These are phyloP conservation scores for Barbarea vulgaris DNA, from an alignment of 345 rosid species.

Conservation along the genomic window DNA sequence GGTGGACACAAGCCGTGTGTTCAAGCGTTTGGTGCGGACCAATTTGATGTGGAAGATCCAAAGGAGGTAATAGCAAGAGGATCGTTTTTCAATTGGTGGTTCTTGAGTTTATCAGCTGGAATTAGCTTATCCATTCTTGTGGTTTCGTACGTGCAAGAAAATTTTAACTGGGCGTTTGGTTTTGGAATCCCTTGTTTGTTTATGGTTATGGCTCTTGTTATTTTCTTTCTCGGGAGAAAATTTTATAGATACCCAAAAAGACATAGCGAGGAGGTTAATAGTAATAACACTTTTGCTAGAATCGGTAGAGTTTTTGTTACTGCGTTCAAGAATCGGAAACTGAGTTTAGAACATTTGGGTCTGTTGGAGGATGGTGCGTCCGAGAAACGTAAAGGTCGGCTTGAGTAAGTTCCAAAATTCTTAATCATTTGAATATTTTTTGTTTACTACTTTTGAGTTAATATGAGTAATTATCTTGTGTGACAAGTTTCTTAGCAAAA, in stretches of 20 bases:
- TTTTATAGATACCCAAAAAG: slow-evolving; percentile 22
- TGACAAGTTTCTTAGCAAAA: slow-evolving; percentile 47
- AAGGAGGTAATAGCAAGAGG: slow-evolving; percentile 29
- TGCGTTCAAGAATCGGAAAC: slow-evolving; percentile 31
- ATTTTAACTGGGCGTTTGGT: slow-evolving; percentile 33
- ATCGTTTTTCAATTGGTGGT: slow-evolving; percentile 41
- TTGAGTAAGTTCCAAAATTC: slow-evolving; percentile 19
- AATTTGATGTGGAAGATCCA: slow-evolving; percentile 32
- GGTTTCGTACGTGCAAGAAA: slow-evolving; percentile 31
- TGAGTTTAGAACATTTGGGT: background rate
- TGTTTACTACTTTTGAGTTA: background rate
- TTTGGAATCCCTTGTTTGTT: slow-evolving; percentile 40
- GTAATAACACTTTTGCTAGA: slow-evolving; percentile 29
- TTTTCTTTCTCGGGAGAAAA: slow-evolving; percentile 39
- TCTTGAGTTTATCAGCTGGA: slow-evolving; percentile 32
- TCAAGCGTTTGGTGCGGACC: slow-evolving; percentile 42
- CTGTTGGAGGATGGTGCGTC: slow-evolving; percentile 25
- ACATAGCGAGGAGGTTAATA: background rate
- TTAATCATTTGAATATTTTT: background rate
- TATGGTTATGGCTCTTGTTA: slow-evolving; percentile 37
- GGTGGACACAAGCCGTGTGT: slow-evolving; percentile 39
- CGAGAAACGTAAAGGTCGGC: background rate
- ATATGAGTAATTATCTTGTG: slow-evolving; percentile 5
- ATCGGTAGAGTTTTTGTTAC: slow-evolving; percentile 27
- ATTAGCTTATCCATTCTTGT: slow-evolving; percentile 23